phyloP scores from a whole-genome alignment of 768 basidiomycete species.

The Postia placenta region DNA sequence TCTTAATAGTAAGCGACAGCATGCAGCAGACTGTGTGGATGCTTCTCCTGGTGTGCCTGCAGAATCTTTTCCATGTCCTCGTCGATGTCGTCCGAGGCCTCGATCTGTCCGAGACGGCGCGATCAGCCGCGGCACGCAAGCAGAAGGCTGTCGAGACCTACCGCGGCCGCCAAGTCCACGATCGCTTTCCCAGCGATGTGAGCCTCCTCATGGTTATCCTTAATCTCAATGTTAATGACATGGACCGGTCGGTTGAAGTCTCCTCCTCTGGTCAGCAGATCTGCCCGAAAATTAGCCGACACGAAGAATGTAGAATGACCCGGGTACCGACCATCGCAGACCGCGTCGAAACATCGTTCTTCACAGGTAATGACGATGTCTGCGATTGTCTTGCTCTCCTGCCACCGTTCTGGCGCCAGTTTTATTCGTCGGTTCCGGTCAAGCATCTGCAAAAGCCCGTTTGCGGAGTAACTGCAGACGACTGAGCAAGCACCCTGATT shows the following conservation, averaged over 20 bases:
- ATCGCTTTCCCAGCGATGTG: constrained; percentile 94
- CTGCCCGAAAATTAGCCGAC: constrained; percentile 31
- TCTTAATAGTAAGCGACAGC: constrained; percentile 87
- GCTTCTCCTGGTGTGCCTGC: constrained; percentile 77
- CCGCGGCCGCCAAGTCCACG: constrained; percentile 83
- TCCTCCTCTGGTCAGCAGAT: constrained; percentile 81
- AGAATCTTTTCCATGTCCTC: constrained; percentile 86
- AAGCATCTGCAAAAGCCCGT: constrained; percentile 92
- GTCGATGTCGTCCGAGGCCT: constrained; percentile 80
- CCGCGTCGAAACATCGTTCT: constrained; percentile 97
- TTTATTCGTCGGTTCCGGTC: constrained; percentile 94
- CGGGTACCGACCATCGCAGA: constrained; percentile 80
- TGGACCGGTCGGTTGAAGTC: constrained; percentile 94
- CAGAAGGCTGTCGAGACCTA: constrained; percentile 36
- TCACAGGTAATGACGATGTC: constrained; percentile 99
- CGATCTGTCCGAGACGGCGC: constrained; percentile 53
- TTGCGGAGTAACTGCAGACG: constrained; percentile 72
- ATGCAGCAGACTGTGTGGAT: constrained; percentile 89
- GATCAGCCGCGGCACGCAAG: background rate
- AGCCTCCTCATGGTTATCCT: constrained; percentile 98
- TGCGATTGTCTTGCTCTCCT: constrained; percentile 82
- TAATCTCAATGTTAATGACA: constrained; percentile 96
- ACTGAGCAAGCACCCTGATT: background rate
- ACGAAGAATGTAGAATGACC: constrained; percentile 6
- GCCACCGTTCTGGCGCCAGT: constrained; percentile 93